Conservation (phyloP, 2,329 filamentous ascomycete genomes). For the Fusarium torreyae region DNA sequence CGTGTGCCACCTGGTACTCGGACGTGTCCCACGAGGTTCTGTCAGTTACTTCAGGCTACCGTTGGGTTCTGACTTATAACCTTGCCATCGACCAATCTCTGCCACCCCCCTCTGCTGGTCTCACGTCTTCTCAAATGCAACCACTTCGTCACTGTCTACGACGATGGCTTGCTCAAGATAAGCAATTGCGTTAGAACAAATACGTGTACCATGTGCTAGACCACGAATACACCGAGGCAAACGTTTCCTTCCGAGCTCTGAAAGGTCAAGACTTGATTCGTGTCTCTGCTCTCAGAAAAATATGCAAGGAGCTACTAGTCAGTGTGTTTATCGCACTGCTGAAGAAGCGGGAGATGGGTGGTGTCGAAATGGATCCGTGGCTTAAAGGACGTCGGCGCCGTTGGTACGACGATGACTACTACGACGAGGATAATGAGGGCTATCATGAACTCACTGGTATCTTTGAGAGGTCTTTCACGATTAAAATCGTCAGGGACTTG, state of each 20-base stretch:
- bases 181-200: constrained; percentile 1
- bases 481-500: constrained; percentile 50
- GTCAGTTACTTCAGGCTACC: constrained; percentile 63
- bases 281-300: constrained; percentile 46
- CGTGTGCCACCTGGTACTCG: constrained; percentile 61
- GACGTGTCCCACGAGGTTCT: constrained; percentile 68
- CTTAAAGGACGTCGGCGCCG: too few species aligned
- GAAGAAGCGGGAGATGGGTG: constrained; percentile 50
- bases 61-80: constrained; percentile 69
- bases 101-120: constrained; percentile 42
- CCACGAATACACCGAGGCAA: constrained; percentile 54
- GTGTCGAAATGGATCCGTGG: background rate
- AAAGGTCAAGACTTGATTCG: constrained; percentile 49
- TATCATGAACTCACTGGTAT: constrained; percentile 37
- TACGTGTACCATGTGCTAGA: constrained; percentile 53
- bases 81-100: constrained; percentile 52
- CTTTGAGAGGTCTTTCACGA: constrained; percentile 11
- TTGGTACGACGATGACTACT: background rate
- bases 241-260: constrained; percentile 49
- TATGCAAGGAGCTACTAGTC: constrained; percentile 48
- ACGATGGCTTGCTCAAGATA: constrained; percentile 47
- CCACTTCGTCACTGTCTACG: constrained; percentile 43
- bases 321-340: constrained; percentile 54
- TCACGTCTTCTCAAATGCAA: constrained; percentile 12
- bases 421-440: constrained; percentile 11